Evolutionary conservation across 2,329 filamentous ascomycete genomes (phyloP).

Genomic region (Aspergillus japonicus): DNA sequence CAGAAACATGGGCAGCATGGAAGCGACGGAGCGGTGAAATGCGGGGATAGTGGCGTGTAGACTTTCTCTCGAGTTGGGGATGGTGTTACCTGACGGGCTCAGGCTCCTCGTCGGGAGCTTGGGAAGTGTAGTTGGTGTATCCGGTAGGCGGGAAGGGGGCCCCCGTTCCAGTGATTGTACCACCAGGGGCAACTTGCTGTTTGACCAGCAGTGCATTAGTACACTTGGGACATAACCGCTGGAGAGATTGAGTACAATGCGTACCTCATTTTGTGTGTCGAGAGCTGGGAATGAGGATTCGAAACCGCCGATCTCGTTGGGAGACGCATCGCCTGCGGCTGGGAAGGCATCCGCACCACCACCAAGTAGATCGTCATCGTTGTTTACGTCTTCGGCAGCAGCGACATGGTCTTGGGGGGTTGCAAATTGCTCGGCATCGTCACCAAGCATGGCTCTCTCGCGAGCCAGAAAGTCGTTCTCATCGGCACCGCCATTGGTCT

Average conservation of each 20-base stretch:
- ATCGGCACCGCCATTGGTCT: conserved; percentile 49
- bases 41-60: neutral
- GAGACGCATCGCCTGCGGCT: conserved; percentile 18
- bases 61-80: neutral
- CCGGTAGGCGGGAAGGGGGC: conserved; percentile 56
- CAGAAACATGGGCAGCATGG: neutral
- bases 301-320: conserved; percentile 60
- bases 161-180: conserved; percentile 72
- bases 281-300: conserved; percentile 91
- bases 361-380: conserved; percentile 69
- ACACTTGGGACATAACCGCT: neutral
- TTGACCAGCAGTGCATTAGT: conserved; percentile 35
- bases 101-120: conserved; percentile 73
- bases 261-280: conserved; percentile 68
- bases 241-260: conserved; percentile 11
- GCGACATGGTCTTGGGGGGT: conserved; percentile 65
- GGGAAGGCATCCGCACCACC: conserved; percentile 53
- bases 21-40: neutral
- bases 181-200: conserved; percentile 68
- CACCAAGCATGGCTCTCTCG: conserved; percentile 85
- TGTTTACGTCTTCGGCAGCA: conserved; percentile 61
- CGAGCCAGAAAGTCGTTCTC: conserved; percentile 85
- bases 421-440: conserved; percentile 88
- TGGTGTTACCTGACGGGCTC: conserved; percentile 69
- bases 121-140: conserved; percentile 52